Base-by-base conservation (phyloP, 163 green algal genomes). In the Prototheca wickerhamii region DNA sequence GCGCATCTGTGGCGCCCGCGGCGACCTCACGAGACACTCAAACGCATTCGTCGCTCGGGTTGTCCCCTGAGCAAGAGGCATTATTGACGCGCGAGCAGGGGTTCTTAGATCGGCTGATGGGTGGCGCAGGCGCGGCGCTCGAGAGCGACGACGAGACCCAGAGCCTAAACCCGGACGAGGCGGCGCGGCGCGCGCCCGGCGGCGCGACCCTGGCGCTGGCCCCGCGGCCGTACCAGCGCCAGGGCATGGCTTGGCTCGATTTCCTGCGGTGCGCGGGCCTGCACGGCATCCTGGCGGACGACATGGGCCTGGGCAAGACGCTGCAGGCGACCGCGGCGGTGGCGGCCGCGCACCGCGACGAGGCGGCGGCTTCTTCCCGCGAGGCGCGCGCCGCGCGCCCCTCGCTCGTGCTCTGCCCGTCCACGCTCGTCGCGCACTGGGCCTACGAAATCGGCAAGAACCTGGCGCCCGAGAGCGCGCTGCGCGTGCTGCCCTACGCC, bases 201-300 rank as follows among this genome's bases (percentile, higher is more conserved):
- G 34, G 73, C 69, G 10, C 18, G 46, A 6, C 18, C 5, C 46
- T 54, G 46, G 20, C 23, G 46, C 20, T 54, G 23, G 69, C 63
- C 31, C 72, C 94, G 72, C 76, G 91, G 20, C 72, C 72, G n/a
- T 98, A 98, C 74, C 92, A 98, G 77, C 84, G 85, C 65, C 90
- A 97, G 68, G 93, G 93, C 64, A 85, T 99, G 61, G 93, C 87
- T 81, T 99, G 93, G 93, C 86, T 99, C 10, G 85, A 71, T 67
- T 99, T 99, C 73, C 84, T 99, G 76, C 85, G 80, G 5, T 77
- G 84, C 43, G 96, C 93, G 70, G 87, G 89, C 31, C 60, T 65
- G 2, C 83, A 82, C 25, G 87, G 88, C 62, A 79, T 97, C 25
- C 81, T 99, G 49, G 92, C 89, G 25, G 93, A 99, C 65, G 93